Conservation (phyloP, 106 monocot genomes). For the Phalaenopsis equestris region DNA sequence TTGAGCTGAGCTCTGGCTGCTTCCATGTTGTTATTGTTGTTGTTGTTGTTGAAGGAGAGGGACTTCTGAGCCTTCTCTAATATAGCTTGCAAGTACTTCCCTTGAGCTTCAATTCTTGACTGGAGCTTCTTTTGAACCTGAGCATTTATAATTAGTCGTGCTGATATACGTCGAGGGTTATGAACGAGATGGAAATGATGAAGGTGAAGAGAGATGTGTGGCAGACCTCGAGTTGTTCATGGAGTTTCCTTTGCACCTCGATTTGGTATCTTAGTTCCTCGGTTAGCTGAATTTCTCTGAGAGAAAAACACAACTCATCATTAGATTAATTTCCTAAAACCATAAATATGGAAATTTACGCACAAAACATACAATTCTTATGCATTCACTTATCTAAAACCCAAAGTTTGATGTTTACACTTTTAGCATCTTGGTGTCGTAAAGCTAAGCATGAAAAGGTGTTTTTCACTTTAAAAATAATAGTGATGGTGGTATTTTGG, state of each 20-base stretch:
- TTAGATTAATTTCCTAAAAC: not conserved
- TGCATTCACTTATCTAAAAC: no score
- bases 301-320: not conserved
- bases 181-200: not conserved
- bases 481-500: no score
- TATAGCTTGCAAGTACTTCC: slow-evolving; percentile 72
- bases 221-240: slow-evolving; percentile 65
- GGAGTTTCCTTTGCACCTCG: slow-evolving; percentile 49
- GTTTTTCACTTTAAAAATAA: no score
- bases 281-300: slow-evolving; percentile 43
- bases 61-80: slow-evolving; percentile 60
- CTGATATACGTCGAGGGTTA: not conserved
- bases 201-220: not conserved
- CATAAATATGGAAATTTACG: not conserved
- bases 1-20: slow-evolving; percentile 22
- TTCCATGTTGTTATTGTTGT: slow-evolving; percentile 19
- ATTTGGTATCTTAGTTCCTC: slow-evolving; percentile 52
- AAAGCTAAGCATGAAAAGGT: no score
- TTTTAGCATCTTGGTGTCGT: no score
- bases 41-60: slow-evolving; percentile 32
- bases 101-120: slow-evolving; percentile 83
- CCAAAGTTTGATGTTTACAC: no score
- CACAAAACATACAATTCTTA: no score
- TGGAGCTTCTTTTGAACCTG: slow-evolving; percentile 87
- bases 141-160: not conserved